phyloP scores from a whole-genome alignment of 345 rosid genomes.

The Sisymbrium altissimum region DNA sequence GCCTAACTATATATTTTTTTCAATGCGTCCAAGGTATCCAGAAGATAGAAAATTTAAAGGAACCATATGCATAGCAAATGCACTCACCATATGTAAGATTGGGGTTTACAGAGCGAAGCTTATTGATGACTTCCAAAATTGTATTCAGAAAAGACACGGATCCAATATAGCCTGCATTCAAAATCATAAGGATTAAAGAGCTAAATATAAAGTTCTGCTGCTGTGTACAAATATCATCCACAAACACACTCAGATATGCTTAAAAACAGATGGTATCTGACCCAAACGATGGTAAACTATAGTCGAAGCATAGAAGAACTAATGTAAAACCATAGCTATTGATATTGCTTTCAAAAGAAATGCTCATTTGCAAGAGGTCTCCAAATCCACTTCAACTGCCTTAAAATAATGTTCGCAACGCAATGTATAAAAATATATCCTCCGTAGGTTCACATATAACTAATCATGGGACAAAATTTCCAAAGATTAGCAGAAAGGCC shows the following conservation, averaged over 20 bases:
- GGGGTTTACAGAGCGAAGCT: constrained; percentile 88
- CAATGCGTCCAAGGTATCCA: neutral
- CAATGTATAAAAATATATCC: neutral
- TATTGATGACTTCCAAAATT: constrained; percentile 66
- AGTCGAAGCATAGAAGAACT: too few species aligned
- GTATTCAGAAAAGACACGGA: constrained; percentile 88
- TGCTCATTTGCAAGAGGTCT: neutral
- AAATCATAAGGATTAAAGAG: neutral
- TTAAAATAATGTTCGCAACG: too few species aligned
- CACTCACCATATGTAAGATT: constrained; percentile 78
- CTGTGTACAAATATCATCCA: neutral
- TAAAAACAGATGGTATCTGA: too few species aligned
- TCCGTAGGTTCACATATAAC: neutral
- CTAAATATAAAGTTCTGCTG: neutral
- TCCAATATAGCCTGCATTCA: constrained; percentile 83
- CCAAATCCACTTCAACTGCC: neutral
- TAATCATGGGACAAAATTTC: neutral
- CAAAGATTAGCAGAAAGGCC: neutral
- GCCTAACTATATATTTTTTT: neutral
- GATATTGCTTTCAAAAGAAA: neutral
- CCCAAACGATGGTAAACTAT: too few species aligned
- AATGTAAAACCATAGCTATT: too few species aligned
- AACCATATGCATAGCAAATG: neutral
- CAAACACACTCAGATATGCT: neutral
- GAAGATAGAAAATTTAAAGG: neutral